These are phyloP conservation scores for Amauroascus verrucosus DNA, from an alignment of 2,329 filamentous ascomycete species.

Conservation along the genomic window DNA sequence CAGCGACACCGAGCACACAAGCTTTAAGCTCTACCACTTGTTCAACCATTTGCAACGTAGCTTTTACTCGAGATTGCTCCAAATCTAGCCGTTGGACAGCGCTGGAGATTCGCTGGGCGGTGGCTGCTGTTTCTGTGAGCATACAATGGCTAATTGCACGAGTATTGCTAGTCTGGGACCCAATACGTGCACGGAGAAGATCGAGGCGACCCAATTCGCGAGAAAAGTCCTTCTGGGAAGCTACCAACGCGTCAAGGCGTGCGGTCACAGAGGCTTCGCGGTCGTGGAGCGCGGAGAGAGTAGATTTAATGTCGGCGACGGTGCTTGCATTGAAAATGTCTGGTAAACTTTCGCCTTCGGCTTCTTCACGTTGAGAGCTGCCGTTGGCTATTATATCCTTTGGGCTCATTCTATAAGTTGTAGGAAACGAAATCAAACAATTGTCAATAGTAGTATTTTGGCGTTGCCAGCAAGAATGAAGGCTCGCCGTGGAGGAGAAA, in stretches of 20 bases:
- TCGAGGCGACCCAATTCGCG: conserved; percentile 82
- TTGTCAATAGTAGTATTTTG: background rate
- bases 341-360: conserved; percentile 6
- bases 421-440: background rate
- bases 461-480: background rate
- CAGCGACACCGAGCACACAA: conserved; percentile 86
- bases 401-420: background rate
- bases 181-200: conserved; percentile 75
- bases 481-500: too few relatives aligned
- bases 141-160: conserved; percentile 80
- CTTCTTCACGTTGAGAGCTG: background rate
- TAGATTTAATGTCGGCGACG: conserved; percentile 67
- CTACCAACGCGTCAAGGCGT: conserved; percentile 64
- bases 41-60: conserved; percentile 83
- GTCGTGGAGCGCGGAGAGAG: conserved; percentile 62
- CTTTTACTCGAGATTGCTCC: conserved; percentile 83
- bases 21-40: conserved; percentile 95
- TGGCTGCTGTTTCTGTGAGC: conserved; percentile 75
- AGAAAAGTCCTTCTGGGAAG: conserved; percentile 74
- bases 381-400: background rate
- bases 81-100: conserved; percentile 80
- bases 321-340: conserved; percentile 60
- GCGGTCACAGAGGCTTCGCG: conserved; percentile 65
- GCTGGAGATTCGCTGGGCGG: conserved; percentile 72
- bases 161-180: conserved; percentile 73